Conservation (phyloP, 257 asterid species). For the Scutellaria minor region DNA sequence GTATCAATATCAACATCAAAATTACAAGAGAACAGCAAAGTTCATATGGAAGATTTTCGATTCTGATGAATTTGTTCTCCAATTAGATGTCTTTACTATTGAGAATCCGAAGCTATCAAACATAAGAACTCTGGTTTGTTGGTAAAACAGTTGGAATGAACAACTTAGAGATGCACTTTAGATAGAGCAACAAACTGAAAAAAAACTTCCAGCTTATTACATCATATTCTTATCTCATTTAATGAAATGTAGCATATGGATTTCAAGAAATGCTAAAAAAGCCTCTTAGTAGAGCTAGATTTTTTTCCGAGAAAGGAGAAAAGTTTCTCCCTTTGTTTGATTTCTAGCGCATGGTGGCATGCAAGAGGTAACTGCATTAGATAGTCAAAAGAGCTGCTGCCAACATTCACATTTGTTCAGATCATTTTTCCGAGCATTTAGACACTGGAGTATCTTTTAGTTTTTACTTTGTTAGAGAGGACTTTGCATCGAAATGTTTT, state of each 20-base stretch:
- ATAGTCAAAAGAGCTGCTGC: slow-evolving; percentile 11
- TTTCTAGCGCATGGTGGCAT: slow-evolving; percentile 3
- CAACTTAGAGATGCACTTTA: slow-evolving; percentile 12
- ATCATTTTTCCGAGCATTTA: slow-evolving; percentile 16
- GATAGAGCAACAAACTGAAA: slow-evolving; percentile 13
- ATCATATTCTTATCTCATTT: slow-evolving; percentile 5
- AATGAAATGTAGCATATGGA: slow-evolving; percentile 21
- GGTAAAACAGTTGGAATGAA: slow-evolving; percentile 18
- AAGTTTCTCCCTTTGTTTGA: neutral
- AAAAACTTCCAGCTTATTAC: neutral
- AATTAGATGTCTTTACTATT: neutral
- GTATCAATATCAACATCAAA: slow-evolving; percentile 4
- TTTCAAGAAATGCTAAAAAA: neutral
- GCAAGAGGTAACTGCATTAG: neutral
- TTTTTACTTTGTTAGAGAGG: neutral
- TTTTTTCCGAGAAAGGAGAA: neutral
- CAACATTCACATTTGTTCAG: neutral
- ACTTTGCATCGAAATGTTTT: neutral
- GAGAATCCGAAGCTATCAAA: slow-evolving; percentile 13
- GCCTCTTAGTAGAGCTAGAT: neutral
- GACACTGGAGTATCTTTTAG: neutral
- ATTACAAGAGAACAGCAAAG: slow-evolving; percentile 5
- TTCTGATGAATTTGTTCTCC: neutral
- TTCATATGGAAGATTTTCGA: slow-evolving; percentile 1
- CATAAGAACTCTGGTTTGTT: slow-evolving; percentile 7